Evolutionary conservation across 208 protist genomes (phyloP).

Genomic region (Trypanosoma avium): DNA sequence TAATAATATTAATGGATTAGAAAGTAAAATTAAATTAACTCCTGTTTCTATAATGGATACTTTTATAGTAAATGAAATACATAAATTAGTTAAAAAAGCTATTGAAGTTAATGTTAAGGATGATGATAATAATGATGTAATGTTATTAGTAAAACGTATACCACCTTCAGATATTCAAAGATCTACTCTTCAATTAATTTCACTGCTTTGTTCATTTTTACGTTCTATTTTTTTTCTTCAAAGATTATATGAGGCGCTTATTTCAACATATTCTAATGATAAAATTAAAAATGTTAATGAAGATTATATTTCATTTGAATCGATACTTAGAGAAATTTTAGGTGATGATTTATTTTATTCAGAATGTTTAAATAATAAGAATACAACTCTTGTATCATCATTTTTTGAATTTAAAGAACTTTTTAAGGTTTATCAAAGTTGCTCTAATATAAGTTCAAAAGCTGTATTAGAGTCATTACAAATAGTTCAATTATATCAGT

Average conservation of each 20-base stretch:
- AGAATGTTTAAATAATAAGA: background rate
- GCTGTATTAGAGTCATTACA: background rate
- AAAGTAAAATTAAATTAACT: background rate
- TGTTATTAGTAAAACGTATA: background rate
- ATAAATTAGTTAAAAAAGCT: background rate
- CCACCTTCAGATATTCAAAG: background rate
- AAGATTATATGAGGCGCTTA: background rate
- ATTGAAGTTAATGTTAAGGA: background rate
- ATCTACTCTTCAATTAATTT: background rate
- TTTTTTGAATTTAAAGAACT: background rate
- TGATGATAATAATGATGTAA: background rate
- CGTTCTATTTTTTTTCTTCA: slow-evolving; percentile 1
- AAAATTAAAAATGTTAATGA: background rate
- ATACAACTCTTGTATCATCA: background rate
- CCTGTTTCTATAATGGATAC: background rate
- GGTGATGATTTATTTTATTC: background rate
- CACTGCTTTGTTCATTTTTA: slow-evolving; percentile 1
- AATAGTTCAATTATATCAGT: background rate
- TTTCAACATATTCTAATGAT: background rate
- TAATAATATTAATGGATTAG: background rate
- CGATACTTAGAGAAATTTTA: background rate
- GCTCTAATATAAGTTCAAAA: background rate
- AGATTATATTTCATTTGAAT: background rate
- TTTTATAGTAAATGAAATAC: background rate
- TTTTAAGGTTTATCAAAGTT: background rate